Evolutionary conservation across 169 alveolate species (phyloP).

Genomic region (Cyclospora cayetanensis): DNA sequence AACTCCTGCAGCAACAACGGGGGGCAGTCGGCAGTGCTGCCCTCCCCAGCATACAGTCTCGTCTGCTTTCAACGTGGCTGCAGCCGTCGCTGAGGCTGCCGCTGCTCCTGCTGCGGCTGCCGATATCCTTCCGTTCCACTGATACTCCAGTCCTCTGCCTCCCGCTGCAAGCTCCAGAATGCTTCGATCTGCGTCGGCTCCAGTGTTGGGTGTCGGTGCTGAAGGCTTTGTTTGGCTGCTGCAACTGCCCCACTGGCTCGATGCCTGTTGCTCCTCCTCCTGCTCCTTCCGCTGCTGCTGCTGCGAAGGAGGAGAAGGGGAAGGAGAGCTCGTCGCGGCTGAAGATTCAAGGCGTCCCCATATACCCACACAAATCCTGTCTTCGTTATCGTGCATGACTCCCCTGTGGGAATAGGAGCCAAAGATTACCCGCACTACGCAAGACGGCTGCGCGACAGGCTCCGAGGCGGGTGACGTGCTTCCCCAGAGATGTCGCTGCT

Average conservation of each 20-base stretch:
- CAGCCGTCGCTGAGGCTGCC: neutral
- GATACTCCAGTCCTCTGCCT: neutral
- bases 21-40: neutral
- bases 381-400: constrained; percentile 35
- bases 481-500: neutral
- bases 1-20: neutral
- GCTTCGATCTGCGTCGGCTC: neutral
- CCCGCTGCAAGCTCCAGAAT: neutral
- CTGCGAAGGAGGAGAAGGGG: too few species aligned
- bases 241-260: too few species aligned
- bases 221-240: neutral
- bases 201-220: neutral
- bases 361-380: constrained; percentile 8
- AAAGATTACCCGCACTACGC: neutral
- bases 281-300: constrained; percentile 29
- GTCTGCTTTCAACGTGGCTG: neutral
- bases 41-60: neutral
- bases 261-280: neutral
- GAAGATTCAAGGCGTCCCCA: constrained; percentile 25
- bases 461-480: neutral
- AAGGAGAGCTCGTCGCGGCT: too few species aligned
- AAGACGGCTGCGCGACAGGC: neutral
- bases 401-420: constrained; percentile 12
- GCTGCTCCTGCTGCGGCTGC: neutral
- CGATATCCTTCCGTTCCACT: neutral